phyloP scores from a whole-genome alignment of 768 basidiomycete genomes.

The Lentinula sp. region DNA sequence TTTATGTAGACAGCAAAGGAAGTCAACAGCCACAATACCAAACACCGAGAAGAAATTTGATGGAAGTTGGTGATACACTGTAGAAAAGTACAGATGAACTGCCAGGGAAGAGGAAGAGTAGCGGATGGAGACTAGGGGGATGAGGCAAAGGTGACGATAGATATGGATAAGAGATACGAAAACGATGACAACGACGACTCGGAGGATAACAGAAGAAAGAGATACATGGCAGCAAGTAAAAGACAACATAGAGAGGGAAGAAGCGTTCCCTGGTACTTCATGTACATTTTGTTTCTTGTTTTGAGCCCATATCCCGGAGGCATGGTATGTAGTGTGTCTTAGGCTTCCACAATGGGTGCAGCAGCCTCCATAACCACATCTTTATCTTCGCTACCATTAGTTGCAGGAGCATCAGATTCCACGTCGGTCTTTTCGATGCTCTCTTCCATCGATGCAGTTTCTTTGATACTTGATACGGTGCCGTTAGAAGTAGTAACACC shows the following conservation, averaged over 20 bases:
- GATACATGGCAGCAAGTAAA: neutral
- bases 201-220: neutral
- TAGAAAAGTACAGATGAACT: neutral
- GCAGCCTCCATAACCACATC: neutral
- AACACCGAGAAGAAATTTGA: neutral
- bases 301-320: neutral
- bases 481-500: neutral
- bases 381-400: neutral
- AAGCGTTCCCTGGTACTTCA: neutral
- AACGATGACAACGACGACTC: neutral
- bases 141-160: neutral
- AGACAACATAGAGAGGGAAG: neutral
- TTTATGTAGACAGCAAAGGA: neutral
- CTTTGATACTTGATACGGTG: neutral
- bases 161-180: slow-evolving; percentile 2
- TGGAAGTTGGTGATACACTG: neutral
- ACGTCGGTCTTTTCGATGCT: neutral
- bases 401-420: neutral
- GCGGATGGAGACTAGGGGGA: neutral
- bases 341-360: neutral
- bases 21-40: neutral
- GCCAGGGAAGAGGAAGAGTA: neutral
- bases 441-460: neutral
- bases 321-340: neutral
- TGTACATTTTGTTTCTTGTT: neutral